Evolutionary conservation across 2,329 filamentous ascomycete genomes (phyloP).

Genomic region (Scopulariopsis brevicaulis): DNA sequence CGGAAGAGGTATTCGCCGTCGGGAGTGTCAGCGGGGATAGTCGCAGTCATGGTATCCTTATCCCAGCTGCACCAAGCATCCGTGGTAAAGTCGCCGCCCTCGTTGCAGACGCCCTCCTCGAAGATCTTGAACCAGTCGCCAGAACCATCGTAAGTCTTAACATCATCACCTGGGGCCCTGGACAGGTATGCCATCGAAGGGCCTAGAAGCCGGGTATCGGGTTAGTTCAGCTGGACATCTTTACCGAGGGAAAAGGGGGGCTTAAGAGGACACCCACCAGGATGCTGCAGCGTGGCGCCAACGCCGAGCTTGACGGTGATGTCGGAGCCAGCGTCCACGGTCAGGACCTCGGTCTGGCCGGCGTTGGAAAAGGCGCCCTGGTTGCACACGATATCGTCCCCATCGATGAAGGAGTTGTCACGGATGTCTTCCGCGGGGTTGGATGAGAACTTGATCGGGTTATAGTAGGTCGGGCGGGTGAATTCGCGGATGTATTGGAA

Average conservation of each 20-base stretch:
- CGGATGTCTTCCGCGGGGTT: constrained; percentile 13
- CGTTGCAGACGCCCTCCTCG: constrained; percentile 12
- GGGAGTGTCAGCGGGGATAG: constrained; percentile 20
- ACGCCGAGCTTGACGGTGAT: constrained; percentile 11
- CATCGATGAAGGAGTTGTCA: constrained; percentile 11
- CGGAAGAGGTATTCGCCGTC: constrained; percentile 24
- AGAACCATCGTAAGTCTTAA: constrained; percentile 15
- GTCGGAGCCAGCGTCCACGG: constrained; percentile 12
- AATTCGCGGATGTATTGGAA: constrained; percentile 14
- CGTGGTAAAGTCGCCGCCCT: constrained; percentile 10
- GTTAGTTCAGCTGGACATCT: too few species aligned
- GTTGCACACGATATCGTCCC: constrained; percentile 16
- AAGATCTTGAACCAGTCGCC: constrained; percentile 16
- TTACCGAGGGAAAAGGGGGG: not conserved
- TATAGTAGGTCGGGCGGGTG: constrained; percentile 13
- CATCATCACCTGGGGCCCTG: constrained; percentile 13
- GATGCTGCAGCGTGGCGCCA: constrained; percentile 11
- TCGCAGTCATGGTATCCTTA: constrained; percentile 17
- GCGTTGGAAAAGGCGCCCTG: constrained; percentile 14
- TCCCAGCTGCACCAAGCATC: constrained; percentile 12
- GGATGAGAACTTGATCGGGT: constrained; percentile 16
- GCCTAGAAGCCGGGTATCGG: not conserved
- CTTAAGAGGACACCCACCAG: constrained; percentile 1
- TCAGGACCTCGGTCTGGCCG: constrained; percentile 11
- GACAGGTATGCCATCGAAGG: constrained; percentile 15